phyloP scores from a whole-genome alignment of 129 eudicot species.

The Heracleum sosnowskyi region DNA sequence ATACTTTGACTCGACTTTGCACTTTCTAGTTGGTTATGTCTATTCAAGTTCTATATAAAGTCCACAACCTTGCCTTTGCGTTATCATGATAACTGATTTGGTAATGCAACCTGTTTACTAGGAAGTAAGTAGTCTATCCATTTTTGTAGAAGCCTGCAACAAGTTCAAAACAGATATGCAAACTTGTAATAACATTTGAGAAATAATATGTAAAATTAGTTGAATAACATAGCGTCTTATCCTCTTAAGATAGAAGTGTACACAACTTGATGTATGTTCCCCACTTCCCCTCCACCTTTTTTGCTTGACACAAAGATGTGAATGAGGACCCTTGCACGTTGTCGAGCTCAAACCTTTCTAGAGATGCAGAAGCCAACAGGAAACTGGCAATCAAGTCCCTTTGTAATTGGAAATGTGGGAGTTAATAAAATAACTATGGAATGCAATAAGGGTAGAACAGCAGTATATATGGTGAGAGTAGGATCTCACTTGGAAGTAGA shows the following conservation, averaged over 20 bases:
- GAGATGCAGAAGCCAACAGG: background rate
- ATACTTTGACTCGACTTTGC: background rate
- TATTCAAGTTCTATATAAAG: background rate
- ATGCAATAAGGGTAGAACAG: background rate
- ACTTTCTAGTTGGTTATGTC: background rate
- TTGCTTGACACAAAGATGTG: background rate
- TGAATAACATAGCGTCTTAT: background rate
- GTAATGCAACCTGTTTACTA: background rate
- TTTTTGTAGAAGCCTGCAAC: background rate
- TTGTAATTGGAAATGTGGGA: background rate
- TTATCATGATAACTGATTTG: background rate
- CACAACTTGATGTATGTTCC: background rate
- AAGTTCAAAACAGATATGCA: background rate
- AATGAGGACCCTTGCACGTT: background rate
- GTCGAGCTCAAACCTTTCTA: background rate
- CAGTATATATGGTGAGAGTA: background rate
- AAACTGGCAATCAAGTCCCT: background rate
- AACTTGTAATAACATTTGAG: background rate
- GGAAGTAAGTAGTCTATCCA: background rate
- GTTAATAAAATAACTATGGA: background rate
- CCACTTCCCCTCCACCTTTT: background rate
- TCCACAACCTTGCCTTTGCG: background rate
- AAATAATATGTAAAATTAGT: background rate
- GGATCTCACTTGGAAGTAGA: background rate
- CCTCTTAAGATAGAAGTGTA: background rate